Base-by-base conservation (phyloP, 441 rosid species). In the Euphorbia corollata region DNA sequence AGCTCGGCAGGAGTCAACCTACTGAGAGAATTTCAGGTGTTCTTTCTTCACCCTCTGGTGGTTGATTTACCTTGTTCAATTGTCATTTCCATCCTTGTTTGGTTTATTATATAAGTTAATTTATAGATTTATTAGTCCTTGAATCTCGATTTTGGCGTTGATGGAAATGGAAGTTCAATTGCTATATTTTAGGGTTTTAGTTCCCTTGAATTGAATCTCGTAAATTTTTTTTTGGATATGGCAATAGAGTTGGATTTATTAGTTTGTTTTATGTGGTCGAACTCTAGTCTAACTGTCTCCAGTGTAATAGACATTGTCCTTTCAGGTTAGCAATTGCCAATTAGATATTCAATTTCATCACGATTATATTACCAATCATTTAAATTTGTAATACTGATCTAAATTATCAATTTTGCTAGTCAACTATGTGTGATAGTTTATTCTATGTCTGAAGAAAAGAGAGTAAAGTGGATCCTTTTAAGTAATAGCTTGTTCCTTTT, bases 1-100 rank as follows among this genome's bases (percentile, higher is more conserved):
- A 85, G 71, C 71, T 85, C 55, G 82, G 85, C 67, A 84, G 84
- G 64, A 80, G 80, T 79, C 98, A 80, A 78, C 89, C 78, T 63
- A 85, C 97, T 8, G 98, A 92, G 78, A 85, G 98, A 77, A 90
- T 92, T 75, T 88, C 96, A 82, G 98, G 98, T 85, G 16, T 63
- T 39, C 71, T 32, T 66, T 67, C 10, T 16, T 53, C n/a, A 53
- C 38, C 43, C 18, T 48, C 13, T 55, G 48, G 11, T 68, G 27
- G 19, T 13, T 18, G 36, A 39, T 63, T 18, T 45, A 2, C 24
- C n/a, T 8, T 61, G 62, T 56, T 30, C 11, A 15, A 3, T 27
- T 16, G 2, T n/a, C 18, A 18, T 62, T 39, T 41, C 13, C 7
- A 54, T 18, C 8, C 18, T 11, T 47, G 7, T 22, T 13, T 23